Base-by-base conservation (phyloP, 495 filamentous ascomycete species). In the Cladorrhinum samala region DNA sequence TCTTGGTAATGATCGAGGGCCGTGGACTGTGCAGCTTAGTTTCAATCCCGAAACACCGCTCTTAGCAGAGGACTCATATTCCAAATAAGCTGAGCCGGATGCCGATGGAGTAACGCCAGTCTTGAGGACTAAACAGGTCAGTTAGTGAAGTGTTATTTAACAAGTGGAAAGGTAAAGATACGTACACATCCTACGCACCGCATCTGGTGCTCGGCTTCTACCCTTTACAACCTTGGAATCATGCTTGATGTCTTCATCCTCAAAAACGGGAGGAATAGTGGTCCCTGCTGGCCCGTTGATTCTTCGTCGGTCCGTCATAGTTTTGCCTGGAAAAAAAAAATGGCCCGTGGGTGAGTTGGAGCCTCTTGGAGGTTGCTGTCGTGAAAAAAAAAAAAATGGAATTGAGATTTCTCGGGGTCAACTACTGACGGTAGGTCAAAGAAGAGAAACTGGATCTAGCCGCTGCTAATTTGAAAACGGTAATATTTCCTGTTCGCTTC, bases 61-160 rank as follows among this genome's bases (percentile, higher is more conserved):
- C 23, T 73, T 65, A 30, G 74, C 68, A 39, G 78, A 66, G 30
- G 78, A 75, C 67, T 85, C 82, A 52, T 95, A 82, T 75, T 98
- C 93, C 52, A 96, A 77, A 64, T 96, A 98, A 48, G 94, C 87
- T 24, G 91, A 96, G 45, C 93, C 93, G 19, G 89, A 89, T 7
- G 94, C 93, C 2, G 93, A 94, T 9, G 94, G 93, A 2, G 90
- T 90, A 19, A 97, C 79, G 42, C 88, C 88, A 9, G 93, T 97
- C 70, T 93, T 89, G 25, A 98, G 75, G 59, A 90, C 92, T 97
- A 43, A 36, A 46, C n/a, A 54, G 39, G 37, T 63, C 17, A 61
- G 57, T 40, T 49, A 47, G 45, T 47, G 2, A 8, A 16, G 9
- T 24, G 23, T 47, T 48, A 57, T 20, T 16, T 48, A 18, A n/a